Conservation (phyloP, 139 green algal genomes). For the Spirogloea muscicola region DNA sequence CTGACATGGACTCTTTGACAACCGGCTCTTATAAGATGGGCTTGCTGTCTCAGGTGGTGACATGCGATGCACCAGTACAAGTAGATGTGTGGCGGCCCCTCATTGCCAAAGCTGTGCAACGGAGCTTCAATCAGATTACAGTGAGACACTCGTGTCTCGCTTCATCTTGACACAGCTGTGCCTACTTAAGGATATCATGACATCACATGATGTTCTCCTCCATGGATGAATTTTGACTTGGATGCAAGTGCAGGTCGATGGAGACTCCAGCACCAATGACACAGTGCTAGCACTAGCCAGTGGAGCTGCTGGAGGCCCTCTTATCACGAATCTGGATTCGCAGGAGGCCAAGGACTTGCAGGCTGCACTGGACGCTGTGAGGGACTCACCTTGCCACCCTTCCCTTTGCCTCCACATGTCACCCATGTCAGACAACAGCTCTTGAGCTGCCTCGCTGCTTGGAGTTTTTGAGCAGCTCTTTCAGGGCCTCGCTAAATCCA, state of each 20-base stretch:
- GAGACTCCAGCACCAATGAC: constrained; percentile 88
- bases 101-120: constrained; percentile 49
- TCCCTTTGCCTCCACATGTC: no score
- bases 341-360: constrained; percentile 69
- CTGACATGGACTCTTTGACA: no score
- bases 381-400: neutral
- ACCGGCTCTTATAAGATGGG: no score
- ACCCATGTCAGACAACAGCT: no score
- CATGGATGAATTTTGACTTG: no score
- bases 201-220: no score
- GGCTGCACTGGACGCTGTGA: constrained; percentile 78
- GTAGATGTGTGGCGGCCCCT: constrained; percentile 74
- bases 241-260: constrained; percentile 68
- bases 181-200: no score
- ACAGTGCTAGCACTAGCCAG: constrained; percentile 74
- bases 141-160: constrained; percentile 24
- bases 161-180: no score
- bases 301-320: constrained; percentile 55
- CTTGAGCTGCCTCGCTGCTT: no score
- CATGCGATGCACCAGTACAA: constrained; percentile 80
- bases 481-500: constrained; percentile 76
- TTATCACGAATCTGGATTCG: constrained; percentile 57
- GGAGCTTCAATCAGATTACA: constrained; percentile 65
- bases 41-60: constrained; percentile 96
- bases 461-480: constrained; percentile 21